Evolutionary conservation across 108 stramenopile species (phyloP), one percentile per base, ranked within the genome.

Genomic region (Phaeodactylum tricornutum): DNA sequence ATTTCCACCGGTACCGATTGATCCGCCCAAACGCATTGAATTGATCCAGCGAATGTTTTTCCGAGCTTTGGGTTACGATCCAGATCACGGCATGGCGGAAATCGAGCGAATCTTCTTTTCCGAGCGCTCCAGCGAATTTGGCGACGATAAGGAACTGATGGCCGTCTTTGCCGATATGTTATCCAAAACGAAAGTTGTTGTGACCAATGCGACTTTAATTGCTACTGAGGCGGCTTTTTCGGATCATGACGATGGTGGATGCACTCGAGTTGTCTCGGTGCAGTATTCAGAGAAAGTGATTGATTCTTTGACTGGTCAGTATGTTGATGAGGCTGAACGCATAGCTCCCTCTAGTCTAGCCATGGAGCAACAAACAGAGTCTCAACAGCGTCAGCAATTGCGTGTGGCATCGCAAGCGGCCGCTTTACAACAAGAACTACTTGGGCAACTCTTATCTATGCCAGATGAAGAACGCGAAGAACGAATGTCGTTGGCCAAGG

Each of bases 241-340:
- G n/a, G 56, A 66, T 36, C 20, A 42, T 2, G 44, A 52, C 11
- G 60, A 75, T n/a, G 81, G 78, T 35, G 83, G 83, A 2, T 67
- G 58, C 17, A 85, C 83, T 12, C 39, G 78, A 22, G 71, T 85
- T 7, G 61, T 80, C 14, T 67, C 61, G 36, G 83, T 85, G 14
- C 61, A 68, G 9, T 75, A 75, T 56, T 73, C 79, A 9, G 83
- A 85, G 47, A 45, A 16, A 20, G 34, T 47, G 14, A 14, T 41
- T 14, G 39, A 41, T 41, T 20, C 39, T 14, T 20, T 5, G 4
- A 41, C 39, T 5, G 39, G 39, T 5, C 39, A 41, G 39, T 6
- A 20, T 5, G 14, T 41, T 5, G 33, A 34, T 8, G 39, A 41
- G 14, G 5, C 5, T 11, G n/a, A n/a, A n/a, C n/a, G n/a, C n/a